These are phyloP conservation scores for Logfia minima DNA, from an alignment of 129 eudicot genomes.

Conservation along the genomic window DNA sequence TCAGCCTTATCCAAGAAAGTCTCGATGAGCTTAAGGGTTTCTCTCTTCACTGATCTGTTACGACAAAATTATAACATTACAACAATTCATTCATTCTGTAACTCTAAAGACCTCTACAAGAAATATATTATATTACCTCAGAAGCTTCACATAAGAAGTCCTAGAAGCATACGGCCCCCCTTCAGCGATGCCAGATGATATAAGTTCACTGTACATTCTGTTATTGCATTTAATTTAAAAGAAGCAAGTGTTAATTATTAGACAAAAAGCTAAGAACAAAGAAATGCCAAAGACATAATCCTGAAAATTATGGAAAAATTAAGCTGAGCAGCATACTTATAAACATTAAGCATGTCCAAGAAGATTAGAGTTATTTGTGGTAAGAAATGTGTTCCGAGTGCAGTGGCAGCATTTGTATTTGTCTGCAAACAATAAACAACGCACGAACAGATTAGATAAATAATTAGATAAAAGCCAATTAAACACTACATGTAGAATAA, in stretches of 20 bases:
- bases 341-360: conserved; percentile 97
- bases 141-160: conserved; percentile 83
- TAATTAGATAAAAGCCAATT: neutral
- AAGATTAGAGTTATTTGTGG: conserved; percentile 80
- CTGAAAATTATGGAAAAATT: neutral
- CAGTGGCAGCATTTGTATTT: conserved; percentile 87
- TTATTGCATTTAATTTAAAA: conserved; percentile 12
- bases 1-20: conserved; percentile 97
- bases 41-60: conserved; percentile 93
- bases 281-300: neutral
- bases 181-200: conserved; percentile 79
- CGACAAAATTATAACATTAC: neutral
- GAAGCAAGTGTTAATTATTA: conserved; percentile 1
- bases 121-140: conserved; percentile 46
- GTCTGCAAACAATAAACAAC: conserved; percentile 57
- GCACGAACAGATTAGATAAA: neutral
- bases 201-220: conserved; percentile 99
- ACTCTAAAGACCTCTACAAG: neutral
- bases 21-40: conserved; percentile 95
- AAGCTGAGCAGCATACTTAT: conserved; percentile 48
- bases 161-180: conserved; percentile 94
- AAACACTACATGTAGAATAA: neutral
- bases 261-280: neutral
- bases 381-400: conserved; percentile 86
- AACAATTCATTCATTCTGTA: neutral